A percentile compares a stretch with the other conserved stretches of the same genome.
Evolutionary conservation across 768 basidiomycete genomes (phyloP).

Genomic region (Boletales sp.): DNA sequence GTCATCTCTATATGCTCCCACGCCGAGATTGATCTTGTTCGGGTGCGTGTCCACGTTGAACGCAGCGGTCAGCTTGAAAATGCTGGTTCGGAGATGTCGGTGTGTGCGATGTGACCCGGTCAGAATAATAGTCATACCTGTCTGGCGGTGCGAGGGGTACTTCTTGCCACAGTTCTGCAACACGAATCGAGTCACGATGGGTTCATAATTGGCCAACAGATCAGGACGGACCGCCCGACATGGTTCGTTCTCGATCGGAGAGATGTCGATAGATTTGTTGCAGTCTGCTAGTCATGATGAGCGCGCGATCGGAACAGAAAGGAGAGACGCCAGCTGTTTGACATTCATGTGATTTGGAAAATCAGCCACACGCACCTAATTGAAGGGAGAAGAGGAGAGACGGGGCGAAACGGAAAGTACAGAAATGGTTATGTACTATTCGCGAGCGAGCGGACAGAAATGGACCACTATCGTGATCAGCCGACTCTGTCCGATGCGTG

Average conservation of each 20-base stretch:
- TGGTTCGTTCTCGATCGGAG: slow-evolving; percentile 31
- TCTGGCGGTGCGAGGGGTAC: slow-evolving; percentile 86
- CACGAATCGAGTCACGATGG: not conserved
- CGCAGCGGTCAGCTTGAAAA: slow-evolving; percentile 86
- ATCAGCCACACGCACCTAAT: not conserved
- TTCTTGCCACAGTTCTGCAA: slow-evolving; percentile 65
- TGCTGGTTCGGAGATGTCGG: slow-evolving; percentile 43
- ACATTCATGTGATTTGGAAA: slow-evolving; percentile 18
- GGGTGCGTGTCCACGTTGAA: slow-evolving; percentile 77
- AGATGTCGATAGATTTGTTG: slow-evolving; percentile 59
- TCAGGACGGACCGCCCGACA: slow-evolving; percentile 51
- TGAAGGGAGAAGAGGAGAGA: not conserved
- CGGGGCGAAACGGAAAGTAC: too few relatives aligned
- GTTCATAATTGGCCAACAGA: not conserved
- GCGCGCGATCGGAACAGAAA: not conserved
- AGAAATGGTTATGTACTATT: not conserved
- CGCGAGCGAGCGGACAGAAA: not conserved
- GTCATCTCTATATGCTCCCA: slow-evolving; percentile 90
- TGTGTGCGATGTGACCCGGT: not conserved
- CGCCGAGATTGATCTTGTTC: slow-evolving; percentile 87
- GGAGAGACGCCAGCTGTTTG: too few relatives aligned
- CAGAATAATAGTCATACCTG: slow-evolving; percentile 44
- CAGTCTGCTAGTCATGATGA: slow-evolving; percentile 54
- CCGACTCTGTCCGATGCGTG: slow-evolving; percentile 8
- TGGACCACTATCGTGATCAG: not conserved